Evolutionary conservation across 306 rosid species (phyloP).

Genomic region (Clitoria ternatea): DNA sequence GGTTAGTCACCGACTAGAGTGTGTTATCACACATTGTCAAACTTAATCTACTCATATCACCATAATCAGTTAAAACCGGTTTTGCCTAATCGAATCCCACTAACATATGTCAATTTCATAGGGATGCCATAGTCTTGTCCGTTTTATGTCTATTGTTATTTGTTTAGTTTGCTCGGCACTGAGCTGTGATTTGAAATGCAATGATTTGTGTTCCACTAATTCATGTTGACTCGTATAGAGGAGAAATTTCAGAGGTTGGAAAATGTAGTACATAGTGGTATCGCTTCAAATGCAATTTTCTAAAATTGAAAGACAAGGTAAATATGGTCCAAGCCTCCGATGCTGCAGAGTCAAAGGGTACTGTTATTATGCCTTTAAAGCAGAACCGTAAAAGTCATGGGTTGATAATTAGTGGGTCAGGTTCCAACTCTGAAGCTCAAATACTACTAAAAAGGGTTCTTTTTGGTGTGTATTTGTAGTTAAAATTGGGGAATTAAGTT

Average conservation of each 20-base stretch:
- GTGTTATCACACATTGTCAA: not conserved
- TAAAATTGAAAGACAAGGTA: not conserved
- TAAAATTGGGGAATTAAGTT: conserved; percentile 16
- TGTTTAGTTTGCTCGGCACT: not conserved
- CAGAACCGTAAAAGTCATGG: conserved; percentile 14
- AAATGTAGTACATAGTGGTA: not conserved
- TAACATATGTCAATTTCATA: no score
- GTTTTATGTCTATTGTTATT: not conserved
- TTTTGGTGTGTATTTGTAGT: conserved; percentile 21
- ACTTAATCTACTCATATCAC: not conserved
- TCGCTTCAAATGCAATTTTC: not conserved
- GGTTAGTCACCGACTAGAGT: conserved; percentile 44
- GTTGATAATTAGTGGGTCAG: conserved; percentile 20
- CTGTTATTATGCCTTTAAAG: not conserved
- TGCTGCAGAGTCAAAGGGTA: not conserved
- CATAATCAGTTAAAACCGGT: not conserved
- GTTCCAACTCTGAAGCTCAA: conserved; percentile 20
- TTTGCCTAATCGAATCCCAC: conserved; percentile 12
- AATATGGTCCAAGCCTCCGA: not conserved
- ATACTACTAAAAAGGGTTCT: no score
- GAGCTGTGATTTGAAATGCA: conserved; percentile 15
- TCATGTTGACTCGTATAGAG: not conserved
- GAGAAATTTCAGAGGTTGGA: not conserved
- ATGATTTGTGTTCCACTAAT: conserved; percentile 36
- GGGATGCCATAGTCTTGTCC: no score